Percentiles rank a stretch among this genome's conserved stretches.
These are phyloP conservation scores for Cystobasidium ongulense DNA, from an alignment of 768 basidiomycete genomes.

Conservation along the genomic window DNA sequence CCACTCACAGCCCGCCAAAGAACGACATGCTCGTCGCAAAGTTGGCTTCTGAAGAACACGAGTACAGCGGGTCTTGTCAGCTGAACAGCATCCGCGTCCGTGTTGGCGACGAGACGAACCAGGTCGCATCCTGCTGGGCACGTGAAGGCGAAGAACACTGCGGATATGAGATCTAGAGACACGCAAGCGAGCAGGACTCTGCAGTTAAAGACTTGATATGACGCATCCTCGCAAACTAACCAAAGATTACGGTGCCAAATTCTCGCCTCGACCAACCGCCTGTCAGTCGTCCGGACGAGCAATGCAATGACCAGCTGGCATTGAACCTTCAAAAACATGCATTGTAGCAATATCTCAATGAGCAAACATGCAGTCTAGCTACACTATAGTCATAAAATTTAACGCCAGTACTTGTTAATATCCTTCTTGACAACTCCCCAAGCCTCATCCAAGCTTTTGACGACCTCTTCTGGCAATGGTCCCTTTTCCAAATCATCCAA, in stretches of 20 bases:
- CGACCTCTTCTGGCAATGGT: conserved; percentile 55
- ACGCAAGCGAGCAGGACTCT: too few species aligned
- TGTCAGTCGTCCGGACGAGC: too few species aligned
- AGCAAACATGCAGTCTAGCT: too few species aligned
- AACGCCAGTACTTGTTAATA: conserved; percentile 26
- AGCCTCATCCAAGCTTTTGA: conserved; percentile 52
- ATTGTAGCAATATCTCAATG: too few species aligned
- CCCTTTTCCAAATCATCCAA: conserved; percentile 55
- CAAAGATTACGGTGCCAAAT: too few species aligned
- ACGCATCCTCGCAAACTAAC: too few species aligned
- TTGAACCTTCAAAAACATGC: neutral
- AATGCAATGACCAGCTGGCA: too few species aligned
- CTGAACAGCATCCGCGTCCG: neutral
- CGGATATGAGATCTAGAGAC: neutral
- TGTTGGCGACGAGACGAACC: neutral
- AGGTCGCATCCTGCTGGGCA: neutral
- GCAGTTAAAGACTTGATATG: too few species aligned
- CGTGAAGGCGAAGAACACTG: neutral
- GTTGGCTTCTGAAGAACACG: neutral
- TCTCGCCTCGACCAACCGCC: too few species aligned
- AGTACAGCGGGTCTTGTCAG: neutral
- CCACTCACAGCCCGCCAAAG: conserved; percentile 21
- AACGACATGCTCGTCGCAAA: conserved; percentile 13
- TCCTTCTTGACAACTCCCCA: conserved; percentile 45
- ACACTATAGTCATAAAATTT: too few species aligned